Evolutionary conservation across 2,329 filamentous ascomycete species (phyloP).

Genomic region (Chrysoporthe deuterocubensis): DNA sequence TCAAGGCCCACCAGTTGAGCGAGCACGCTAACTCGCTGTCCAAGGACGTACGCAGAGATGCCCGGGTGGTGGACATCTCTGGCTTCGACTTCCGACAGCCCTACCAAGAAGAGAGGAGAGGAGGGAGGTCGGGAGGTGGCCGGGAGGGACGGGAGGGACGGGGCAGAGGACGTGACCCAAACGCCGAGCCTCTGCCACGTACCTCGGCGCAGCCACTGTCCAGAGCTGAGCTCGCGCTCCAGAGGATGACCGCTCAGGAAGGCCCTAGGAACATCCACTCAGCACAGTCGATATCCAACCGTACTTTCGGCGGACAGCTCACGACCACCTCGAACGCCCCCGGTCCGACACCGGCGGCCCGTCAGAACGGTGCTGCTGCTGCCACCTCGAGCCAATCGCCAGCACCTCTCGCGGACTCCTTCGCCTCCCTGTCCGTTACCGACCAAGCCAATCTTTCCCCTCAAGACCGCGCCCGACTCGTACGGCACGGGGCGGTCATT

Average conservation of each 20-base stretch:
- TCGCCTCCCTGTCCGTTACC: conserved; percentile 57
- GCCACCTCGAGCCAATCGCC: conserved; percentile 28
- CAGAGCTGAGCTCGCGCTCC: conserved; percentile 87
- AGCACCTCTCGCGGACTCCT: conserved; percentile 40
- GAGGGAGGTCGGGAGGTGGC: conserved; percentile 48
- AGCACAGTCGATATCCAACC: conserved; percentile 76
- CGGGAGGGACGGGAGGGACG: conserved; percentile 44
- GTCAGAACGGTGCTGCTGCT: conserved; percentile 23
- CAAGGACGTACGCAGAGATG: conserved; percentile 83
- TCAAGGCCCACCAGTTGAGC: conserved; percentile 90
- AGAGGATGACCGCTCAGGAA: conserved; percentile 63
- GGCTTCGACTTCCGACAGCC: conserved; percentile 78
- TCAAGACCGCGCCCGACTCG: conserved; percentile 78
- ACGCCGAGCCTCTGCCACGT: conserved; percentile 76
- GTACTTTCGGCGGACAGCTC: conserved; percentile 85
- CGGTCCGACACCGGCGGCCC: conserved; percentile 28
- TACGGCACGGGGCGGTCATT: conserved; percentile 83
- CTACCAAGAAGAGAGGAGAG: conserved; percentile 66
- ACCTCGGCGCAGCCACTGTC: conserved; percentile 80
- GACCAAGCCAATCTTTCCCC: conserved; percentile 62
- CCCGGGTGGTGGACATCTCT: conserved; percentile 83
- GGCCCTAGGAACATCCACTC: conserved; percentile 78
- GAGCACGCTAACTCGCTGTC: conserved; percentile 79
- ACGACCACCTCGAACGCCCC: conserved; percentile 54
- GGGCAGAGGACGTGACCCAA: conserved; percentile 80